These are phyloP conservation scores for Saturnispora hagleri DNA, from an alignment of 805 yeast genomes.

Conservation along the genomic window DNA sequence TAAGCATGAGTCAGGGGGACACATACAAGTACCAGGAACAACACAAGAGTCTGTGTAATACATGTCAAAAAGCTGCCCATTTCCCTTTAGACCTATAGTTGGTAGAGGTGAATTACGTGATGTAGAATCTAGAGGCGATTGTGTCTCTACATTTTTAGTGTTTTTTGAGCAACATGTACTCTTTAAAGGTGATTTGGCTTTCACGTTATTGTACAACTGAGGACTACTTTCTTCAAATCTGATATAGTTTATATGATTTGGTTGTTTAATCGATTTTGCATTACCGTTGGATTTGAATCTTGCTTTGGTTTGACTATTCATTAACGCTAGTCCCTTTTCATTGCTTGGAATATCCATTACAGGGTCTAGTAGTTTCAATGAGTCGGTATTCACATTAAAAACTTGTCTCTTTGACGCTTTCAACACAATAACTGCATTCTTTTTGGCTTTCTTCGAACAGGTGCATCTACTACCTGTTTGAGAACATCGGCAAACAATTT, in stretches of 20 bases:
- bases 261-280: neutral
- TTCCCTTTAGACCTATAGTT: neutral
- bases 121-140: neutral
- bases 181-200: neutral
- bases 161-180: neutral
- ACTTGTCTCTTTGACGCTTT: constrained; percentile 29
- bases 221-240: neutral
- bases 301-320: constrained; percentile 3
- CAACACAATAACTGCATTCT: constrained; percentile 24
- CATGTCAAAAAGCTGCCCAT: constrained; percentile 21
- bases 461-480: neutral
- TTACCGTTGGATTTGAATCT: neutral
- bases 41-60: constrained; percentile 26
- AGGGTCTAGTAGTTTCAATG: constrained; percentile 27
- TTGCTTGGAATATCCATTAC: constrained; percentile 27
- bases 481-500: constrained; percentile 1
- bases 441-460: constrained; percentile 8
- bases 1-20: constrained; percentile 25
- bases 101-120: neutral
- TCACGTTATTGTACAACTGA: neutral
- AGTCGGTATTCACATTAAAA: constrained; percentile 28
- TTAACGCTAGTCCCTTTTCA: constrained; percentile 25
- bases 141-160: neutral
- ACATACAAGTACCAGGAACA: constrained; percentile 28
- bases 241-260: neutral